phyloP scores from a whole-genome alignment of 768 basidiomycete genomes.

The Tulasnella sp. region DNA sequence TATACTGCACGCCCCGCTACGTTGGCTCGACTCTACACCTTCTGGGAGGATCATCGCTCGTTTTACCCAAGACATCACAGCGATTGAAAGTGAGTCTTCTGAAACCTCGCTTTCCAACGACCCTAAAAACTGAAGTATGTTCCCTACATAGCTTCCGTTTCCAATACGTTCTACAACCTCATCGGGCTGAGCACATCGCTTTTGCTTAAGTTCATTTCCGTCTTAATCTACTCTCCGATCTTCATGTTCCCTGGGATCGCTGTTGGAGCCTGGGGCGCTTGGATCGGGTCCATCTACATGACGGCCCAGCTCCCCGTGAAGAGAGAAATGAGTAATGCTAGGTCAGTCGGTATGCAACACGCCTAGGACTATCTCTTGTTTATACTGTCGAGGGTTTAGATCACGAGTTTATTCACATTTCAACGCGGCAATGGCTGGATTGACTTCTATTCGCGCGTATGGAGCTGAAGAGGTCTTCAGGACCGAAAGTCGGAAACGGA shows the following conservation, averaged over 20 bases:
- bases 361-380: too few relatives aligned
- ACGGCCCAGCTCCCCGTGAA: slow-evolving; percentile 30
- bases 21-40: slow-evolving; percentile 22
- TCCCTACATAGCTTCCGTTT: background rate
- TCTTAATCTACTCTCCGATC: slow-evolving; percentile 18
- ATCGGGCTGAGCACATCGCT: slow-evolving; percentile 17
- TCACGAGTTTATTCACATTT: slow-evolving; percentile 23
- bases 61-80: slow-evolving; percentile 20
- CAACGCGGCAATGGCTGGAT: slow-evolving; percentile 27
- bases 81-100: slow-evolving; percentile 15
- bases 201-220: slow-evolving; percentile 19
- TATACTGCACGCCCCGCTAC: slow-evolving; percentile 46
- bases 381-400: too few relatives aligned
- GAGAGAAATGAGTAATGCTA: slow-evolving; percentile 30
- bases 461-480: slow-evolving; percentile 27
- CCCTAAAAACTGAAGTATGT: too few relatives aligned
- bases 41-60: slow-evolving; percentile 21
- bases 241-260: slow-evolving; percentile 19
- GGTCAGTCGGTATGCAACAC: too few relatives aligned
- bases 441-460: slow-evolving; percentile 29
- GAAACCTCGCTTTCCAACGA: background rate
- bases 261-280: slow-evolving; percentile 22
- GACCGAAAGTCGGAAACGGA: slow-evolving; percentile 31
- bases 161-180: background rate
- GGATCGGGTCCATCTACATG: slow-evolving; percentile 30